Evolutionary conservation across 768 basidiomycete species (phyloP), one percentile per base, ranked within the genome.

Genomic region (Hysterangium stoloniferum): DNA sequence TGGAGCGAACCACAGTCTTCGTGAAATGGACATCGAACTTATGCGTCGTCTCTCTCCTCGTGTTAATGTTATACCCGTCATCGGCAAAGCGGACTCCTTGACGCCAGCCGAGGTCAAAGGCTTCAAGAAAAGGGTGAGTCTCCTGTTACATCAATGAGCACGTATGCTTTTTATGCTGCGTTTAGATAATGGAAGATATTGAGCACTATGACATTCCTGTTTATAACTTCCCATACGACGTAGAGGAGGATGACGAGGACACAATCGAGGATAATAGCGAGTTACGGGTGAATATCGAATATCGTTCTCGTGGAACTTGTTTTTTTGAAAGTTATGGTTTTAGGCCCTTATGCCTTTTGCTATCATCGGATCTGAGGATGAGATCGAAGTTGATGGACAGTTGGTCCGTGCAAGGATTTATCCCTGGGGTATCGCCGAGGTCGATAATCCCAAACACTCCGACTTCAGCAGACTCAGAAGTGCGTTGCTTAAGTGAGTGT

Each of bases 391-490:
- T 55, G 84, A 90, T 45, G 96, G 94, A 25, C 82, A 93, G 66
- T 81, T 81, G 37, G 83, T 96, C 57, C 86, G 96, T 54, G 95
- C 89, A 34, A 78, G 96, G 58, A 84, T 92, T 62, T 99, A 98
- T 68, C 96, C 96, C 4, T 99, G 96, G 96, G 96, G 96, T 61
- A 77, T 98, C 54, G 96, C 88, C 45, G 94, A 98, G 65, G 94
- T 98, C 54, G 96, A 99, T 74, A 97, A 98, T 68, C 92, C 93
- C n/a, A 87, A 91, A 65, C 96, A 99, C 71, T 96, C 90, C n/a
- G 96, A 99, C 72, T 98, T 98, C 66, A 88, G 86, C 67, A 76
- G 92, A 52, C 79, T 99, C 53, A 75, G 95, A 58, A 86, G 87
- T 56, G 95, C 94, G 35, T 74, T 99, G 48, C 76, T 99, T 59